Conservation (phyloP, 192 early-diverging fungal species). For the Podila epicladia region DNA sequence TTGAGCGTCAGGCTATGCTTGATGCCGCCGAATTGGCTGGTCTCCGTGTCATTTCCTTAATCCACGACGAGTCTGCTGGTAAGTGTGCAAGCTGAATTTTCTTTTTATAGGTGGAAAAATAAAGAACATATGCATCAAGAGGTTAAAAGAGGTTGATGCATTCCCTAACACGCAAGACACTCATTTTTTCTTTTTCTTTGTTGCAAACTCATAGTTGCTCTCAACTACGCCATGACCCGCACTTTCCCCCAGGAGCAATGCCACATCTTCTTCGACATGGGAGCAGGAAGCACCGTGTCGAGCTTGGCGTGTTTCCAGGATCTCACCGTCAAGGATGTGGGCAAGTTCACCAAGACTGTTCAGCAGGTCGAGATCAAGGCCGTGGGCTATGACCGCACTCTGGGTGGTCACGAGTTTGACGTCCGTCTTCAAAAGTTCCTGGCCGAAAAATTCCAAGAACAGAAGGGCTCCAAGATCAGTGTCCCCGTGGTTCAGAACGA, state of each 20-base stretch:
- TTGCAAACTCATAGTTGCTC: slow-evolving; percentile 67
- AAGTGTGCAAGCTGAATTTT: slow-evolving; percentile 5
- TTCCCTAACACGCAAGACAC: slow-evolving; percentile 1
- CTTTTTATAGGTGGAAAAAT: too few species aligned
- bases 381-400: slow-evolving; percentile 80
- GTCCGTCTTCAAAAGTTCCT: slow-evolving; percentile 83
- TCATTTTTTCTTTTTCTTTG: slow-evolving; percentile 1
- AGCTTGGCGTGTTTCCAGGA: slow-evolving; percentile 84
- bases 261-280: slow-evolving; percentile 98
- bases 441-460: slow-evolving; percentile 75
- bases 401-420: slow-evolving; percentile 93
- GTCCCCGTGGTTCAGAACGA: slow-evolving; percentile 68
- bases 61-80: slow-evolving; percentile 96
- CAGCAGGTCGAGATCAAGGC: slow-evolving; percentile 84
- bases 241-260: slow-evolving; percentile 68
- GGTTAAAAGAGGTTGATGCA: too few species aligned
- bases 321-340: slow-evolving; percentile 62
- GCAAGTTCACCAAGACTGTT: slow-evolving; percentile 63
- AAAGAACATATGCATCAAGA: too few species aligned
- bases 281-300: slow-evolving; percentile 93
- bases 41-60: slow-evolving; percentile 80
- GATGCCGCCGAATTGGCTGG: slow-evolving; percentile 94
- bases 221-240: slow-evolving; percentile 89
- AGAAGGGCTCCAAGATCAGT: slow-evolving; percentile 58
- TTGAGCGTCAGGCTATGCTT: slow-evolving; percentile 90